Evolutionary conservation across 441 rosid species (phyloP).

Genomic region (Melastoma candidum): DNA sequence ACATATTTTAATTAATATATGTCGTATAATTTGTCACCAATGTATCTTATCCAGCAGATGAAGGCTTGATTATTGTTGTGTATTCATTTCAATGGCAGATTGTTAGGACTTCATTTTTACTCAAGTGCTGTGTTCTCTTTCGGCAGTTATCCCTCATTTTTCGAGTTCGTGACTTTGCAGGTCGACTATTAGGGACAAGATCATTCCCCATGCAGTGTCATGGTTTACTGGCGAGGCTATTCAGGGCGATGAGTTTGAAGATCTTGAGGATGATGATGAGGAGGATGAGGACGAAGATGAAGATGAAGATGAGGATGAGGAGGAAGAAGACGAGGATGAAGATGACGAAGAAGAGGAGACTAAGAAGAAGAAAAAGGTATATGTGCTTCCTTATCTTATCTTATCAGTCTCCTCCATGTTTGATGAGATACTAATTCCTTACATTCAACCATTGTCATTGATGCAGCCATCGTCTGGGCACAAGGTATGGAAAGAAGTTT

Average conservation of each 20-base stretch:
- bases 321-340: not conserved
- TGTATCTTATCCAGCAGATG: no score
- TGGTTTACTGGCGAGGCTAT: slow-evolving; percentile 91
- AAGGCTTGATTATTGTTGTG: no score
- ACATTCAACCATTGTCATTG: no score
- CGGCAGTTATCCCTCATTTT: not conserved
- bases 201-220: slow-evolving; percentile 80
- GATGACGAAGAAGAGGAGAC: slow-evolving; percentile 36
- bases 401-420: no score
- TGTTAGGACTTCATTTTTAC: no score
- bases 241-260: slow-evolving; percentile 47
- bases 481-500: no score
- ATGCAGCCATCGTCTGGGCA: no score
- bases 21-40: no score
- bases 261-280: slow-evolving; percentile 47
- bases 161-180: slow-evolving; percentile 20
- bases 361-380: slow-evolving; percentile 49
- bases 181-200: slow-evolving; percentile 74
- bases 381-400: not conserved
- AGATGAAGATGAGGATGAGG: slow-evolving; percentile 42
- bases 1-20: no score
- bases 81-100: no score
- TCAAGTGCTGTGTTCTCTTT: no score
- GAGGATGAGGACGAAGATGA: slow-evolving; percentile 31
- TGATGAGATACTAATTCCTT: no score